phyloP scores from a whole-genome alignment of 805 yeast species.

The Ogataea pilisensis region DNA sequence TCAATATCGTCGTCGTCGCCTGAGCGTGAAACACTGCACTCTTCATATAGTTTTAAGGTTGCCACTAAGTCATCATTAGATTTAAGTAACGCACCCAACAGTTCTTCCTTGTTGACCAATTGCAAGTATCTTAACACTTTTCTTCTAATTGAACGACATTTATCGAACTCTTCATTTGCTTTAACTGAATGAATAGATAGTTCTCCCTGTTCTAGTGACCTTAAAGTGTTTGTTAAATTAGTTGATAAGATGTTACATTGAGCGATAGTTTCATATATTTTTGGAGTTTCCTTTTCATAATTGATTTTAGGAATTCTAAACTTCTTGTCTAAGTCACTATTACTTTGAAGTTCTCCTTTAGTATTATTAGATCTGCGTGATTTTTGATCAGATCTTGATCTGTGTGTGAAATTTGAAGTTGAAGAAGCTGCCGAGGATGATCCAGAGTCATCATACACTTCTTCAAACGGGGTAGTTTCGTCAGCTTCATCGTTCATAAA shows the following conservation, averaged over 20 bases:
- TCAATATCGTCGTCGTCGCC: constrained; percentile 39
- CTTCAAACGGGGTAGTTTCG: constrained; percentile 34
- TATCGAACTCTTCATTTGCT: constrained; percentile 64
- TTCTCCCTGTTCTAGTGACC: constrained; percentile 39
- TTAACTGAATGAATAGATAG: constrained; percentile 61
- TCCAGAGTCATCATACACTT: constrained; percentile 20
- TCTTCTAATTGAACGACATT: constrained; percentile 71
- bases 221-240: constrained; percentile 57
- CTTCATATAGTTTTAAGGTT: constrained; percentile 67
- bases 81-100: constrained; percentile 77
- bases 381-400: neutral
- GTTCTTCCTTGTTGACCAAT: constrained; percentile 77
- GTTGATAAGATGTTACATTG: constrained; percentile 74
- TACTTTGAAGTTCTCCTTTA: constrained; percentile 18
- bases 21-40: constrained; percentile 42
- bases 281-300: constrained; percentile 67
- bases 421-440: constrained; percentile 7
- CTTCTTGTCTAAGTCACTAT: constrained; percentile 40
- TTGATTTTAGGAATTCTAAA: constrained; percentile 66
- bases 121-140: constrained; percentile 80
- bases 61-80: constrained; percentile 88
- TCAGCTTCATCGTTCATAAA: constrained; percentile 54
- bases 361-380: neutral
- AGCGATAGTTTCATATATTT: constrained; percentile 62
- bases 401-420: constrained; percentile 1